A percentile compares a stretch with the other conserved stretches of the same genome.
Conservation (phyloP, 129 eudicot genomes). For the Pulicaria dysenterica region DNA sequence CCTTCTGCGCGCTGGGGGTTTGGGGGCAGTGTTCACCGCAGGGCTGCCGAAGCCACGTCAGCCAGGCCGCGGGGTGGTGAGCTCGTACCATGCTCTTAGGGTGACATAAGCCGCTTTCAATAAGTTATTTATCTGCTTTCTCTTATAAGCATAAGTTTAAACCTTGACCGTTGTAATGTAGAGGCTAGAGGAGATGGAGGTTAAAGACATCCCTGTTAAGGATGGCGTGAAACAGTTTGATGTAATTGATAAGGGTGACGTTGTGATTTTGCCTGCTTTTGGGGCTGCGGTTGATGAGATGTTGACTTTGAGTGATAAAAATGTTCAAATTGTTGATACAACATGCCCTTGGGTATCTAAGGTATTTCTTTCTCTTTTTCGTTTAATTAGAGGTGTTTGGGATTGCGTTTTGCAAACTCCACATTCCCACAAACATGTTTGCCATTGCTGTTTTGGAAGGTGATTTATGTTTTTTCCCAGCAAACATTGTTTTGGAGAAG, state of each 20-base stretch:
- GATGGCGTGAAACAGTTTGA: slow-evolving; percentile 79
- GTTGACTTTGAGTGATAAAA: slow-evolving; percentile 65
- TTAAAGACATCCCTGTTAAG: slow-evolving; percentile 53
- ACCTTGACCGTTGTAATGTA: slow-evolving; percentile 37
- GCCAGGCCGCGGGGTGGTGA: no score
- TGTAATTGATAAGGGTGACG: slow-evolving; percentile 72
- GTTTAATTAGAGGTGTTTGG: background rate
- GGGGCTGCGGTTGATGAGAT: slow-evolving; percentile 92
- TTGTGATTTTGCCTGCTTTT: slow-evolving; percentile 90
- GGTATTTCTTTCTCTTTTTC: slow-evolving; percentile 42
- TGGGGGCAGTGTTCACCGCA: no score
- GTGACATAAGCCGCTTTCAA: background rate
- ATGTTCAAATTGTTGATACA: slow-evolving; percentile 91
- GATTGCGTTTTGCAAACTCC: no score
- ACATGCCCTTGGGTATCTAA: slow-evolving; percentile 95
- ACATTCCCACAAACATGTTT: no score
- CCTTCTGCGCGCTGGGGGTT: no score
- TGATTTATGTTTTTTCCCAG: no score
- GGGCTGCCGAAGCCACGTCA: no score
- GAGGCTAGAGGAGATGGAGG: slow-evolving; percentile 82
- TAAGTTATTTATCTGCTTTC: background rate
- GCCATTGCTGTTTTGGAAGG: no score
- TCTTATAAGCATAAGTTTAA: background rate
- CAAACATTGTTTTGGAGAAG: no score
- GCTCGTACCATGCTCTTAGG: background rate